Conservation (phyloP, 805 yeast species). For the Citeromyces matritensis region DNA sequence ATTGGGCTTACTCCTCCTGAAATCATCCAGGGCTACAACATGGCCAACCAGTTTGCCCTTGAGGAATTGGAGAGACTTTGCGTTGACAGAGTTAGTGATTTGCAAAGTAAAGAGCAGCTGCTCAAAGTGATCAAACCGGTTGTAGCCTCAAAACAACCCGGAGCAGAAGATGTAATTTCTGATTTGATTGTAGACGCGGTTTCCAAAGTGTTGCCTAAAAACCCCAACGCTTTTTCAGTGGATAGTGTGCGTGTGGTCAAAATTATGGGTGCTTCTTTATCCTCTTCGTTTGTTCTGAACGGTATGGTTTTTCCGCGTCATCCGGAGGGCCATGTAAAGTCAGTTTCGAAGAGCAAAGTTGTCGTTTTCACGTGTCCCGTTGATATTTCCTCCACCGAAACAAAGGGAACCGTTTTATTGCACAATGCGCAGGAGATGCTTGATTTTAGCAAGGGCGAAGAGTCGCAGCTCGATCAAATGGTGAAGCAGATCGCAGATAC, state of each 20-base stretch:
- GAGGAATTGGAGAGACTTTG: conserved; percentile 53
- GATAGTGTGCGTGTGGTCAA: conserved; percentile 93
- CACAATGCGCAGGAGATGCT: conserved; percentile 96
- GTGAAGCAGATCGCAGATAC: conserved; percentile 71
- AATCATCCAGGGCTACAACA: conserved; percentile 80
- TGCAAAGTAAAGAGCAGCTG: conserved; percentile 38
- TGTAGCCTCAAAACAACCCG: conserved; percentile 86
- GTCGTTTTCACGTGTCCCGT: conserved; percentile 90
- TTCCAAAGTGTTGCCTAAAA: conserved; percentile 57
- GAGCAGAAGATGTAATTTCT: conserved; percentile 67
- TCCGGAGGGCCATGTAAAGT: conserved; percentile 85
- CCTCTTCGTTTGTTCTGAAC: conserved; percentile 64
- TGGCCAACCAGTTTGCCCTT: conserved; percentile 68
- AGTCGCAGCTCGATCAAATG: conserved; percentile 75
- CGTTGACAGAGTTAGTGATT: conserved; percentile 45
- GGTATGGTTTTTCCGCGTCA: conserved; percentile 98
- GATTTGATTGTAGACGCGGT: conserved; percentile 78
- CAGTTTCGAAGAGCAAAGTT: conserved; percentile 60
- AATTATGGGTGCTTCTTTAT: conserved; percentile 82
- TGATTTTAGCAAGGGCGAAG: conserved; percentile 93
- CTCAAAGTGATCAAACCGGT: conserved; percentile 72
- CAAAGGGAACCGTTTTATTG: conserved; percentile 91
- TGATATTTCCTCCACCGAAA: conserved; percentile 93
- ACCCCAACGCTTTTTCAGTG: conserved; percentile 62
- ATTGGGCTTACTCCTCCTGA: conserved; percentile 87